Conservation (phyloP, 2,329 filamentous ascomycete species). For the Whalleya microplaca region DNA sequence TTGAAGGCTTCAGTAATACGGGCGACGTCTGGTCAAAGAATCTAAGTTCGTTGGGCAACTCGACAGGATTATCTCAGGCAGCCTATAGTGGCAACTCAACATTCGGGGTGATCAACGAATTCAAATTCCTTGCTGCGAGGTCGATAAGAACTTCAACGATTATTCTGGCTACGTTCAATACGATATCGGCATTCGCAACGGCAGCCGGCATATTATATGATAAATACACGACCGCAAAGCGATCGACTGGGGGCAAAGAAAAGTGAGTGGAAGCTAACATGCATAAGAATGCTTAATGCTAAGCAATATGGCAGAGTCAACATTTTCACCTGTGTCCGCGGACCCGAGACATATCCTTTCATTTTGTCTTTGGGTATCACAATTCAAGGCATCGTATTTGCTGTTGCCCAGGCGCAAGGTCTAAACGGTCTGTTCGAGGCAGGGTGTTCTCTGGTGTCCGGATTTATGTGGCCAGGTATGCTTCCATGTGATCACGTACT, state of each 20-base stretch:
- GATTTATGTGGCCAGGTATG: slow-evolving; percentile 64
- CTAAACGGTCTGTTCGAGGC: slow-evolving; percentile 53
- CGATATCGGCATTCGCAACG: slow-evolving; percentile 59
- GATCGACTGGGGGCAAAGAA: slow-evolving; percentile 42
- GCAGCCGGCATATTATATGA: slow-evolving; percentile 61
- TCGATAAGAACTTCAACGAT: slow-evolving; percentile 65
- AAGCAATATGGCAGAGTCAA: slow-evolving; percentile 29
- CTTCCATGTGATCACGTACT: not conserved
- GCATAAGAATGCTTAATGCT: slow-evolving; percentile 20
- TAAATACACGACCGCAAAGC: slow-evolving; percentile 51
- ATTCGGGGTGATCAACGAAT: slow-evolving; percentile 52
- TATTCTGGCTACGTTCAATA: slow-evolving; percentile 64
- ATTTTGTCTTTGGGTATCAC: slow-evolving; percentile 60
- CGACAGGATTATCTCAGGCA: slow-evolving; percentile 33
- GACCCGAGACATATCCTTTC: slow-evolving; percentile 58
- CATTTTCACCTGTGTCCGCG: slow-evolving; percentile 48
- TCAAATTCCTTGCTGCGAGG: slow-evolving; percentile 56
- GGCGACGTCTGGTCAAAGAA: slow-evolving; percentile 32
- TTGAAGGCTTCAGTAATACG: slow-evolving; percentile 30
- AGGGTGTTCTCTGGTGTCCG: slow-evolving; percentile 58
- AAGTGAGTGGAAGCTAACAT: slow-evolving; percentile 41
- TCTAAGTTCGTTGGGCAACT: slow-evolving; percentile 28
- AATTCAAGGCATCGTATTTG: slow-evolving; percentile 61
- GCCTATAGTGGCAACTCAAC: slow-evolving; percentile 45
- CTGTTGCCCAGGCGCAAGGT: slow-evolving; percentile 59